phyloP scores from a whole-genome alignment of 192 early-diverging fungal species.

The Coemansia sp. region DNA sequence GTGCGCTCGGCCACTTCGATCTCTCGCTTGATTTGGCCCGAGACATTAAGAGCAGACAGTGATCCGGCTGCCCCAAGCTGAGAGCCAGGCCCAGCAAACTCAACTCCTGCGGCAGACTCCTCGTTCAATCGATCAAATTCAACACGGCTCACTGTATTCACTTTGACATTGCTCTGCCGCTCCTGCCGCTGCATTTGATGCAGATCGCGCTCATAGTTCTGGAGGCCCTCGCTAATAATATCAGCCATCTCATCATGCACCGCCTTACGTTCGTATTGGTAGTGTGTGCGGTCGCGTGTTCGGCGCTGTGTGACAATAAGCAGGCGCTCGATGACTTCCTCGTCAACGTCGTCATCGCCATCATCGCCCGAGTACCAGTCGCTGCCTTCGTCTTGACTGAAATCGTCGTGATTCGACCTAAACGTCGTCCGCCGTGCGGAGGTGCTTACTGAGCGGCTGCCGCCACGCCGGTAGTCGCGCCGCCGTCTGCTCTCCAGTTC shows the following conservation, averaged over 20 bases:
- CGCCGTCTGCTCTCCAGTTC: conserved; percentile 60
- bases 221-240: conserved; percentile 95
- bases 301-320: conserved; percentile 90
- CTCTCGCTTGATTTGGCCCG: conserved; percentile 43
- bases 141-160: conserved; percentile 59
- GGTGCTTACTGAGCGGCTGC: conserved; percentile 22
- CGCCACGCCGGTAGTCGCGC: conserved; percentile 28
- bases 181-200: conserved; percentile 55
- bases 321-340: conserved; percentile 82
- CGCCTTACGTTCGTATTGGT: conserved; percentile 74
- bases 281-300: conserved; percentile 64
- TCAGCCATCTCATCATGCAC: conserved; percentile 82
- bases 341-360: conserved; percentile 83
- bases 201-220: conserved; percentile 81
- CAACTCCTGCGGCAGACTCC: conserved; percentile 10
- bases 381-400: conserved; percentile 59
- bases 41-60: conserved; percentile 37
- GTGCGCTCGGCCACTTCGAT: conserved; percentile 46
- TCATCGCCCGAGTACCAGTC: conserved; percentile 59
- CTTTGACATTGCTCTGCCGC: conserved; percentile 56
- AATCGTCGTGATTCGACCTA: conserved; percentile 32
- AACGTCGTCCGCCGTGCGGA: conserved; percentile 31
- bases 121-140: conserved; percentile 60
- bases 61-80: conserved; percentile 40
- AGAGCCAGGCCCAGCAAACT: conserved; percentile 29